Evolutionary conservation across 306 rosid genomes (phyloP).

Genomic region (Pyrus betulifolia): DNA sequence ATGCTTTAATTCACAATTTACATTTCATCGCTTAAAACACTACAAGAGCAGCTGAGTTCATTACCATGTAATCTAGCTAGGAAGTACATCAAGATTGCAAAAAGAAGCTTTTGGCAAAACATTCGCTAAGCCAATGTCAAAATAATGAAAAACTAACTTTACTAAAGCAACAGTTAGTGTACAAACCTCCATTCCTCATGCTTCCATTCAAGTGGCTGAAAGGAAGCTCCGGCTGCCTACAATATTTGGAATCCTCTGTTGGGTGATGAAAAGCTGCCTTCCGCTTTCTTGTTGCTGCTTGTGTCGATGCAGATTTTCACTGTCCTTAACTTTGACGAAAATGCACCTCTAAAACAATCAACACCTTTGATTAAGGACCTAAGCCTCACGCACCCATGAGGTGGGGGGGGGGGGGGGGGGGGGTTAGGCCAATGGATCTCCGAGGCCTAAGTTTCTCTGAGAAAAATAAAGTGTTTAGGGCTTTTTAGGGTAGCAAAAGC

Average conservation of each 20-base stretch:
- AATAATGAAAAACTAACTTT: constrained; percentile 5
- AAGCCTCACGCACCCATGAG: no score
- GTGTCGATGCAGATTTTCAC: not conserved
- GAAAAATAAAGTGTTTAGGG: no score
- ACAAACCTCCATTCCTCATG: constrained; percentile 28
- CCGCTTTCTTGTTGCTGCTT: constrained; percentile 25
- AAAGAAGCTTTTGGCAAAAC: not conserved
- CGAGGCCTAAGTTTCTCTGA: no score
- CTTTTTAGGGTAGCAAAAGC: no score
- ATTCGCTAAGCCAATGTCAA: constrained; percentile 7
- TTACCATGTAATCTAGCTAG: constrained; percentile 2
- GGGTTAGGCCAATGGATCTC: no score
- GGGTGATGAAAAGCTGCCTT: constrained; percentile 27
- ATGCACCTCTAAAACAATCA: no score
- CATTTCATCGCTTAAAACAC: constrained; percentile 5
- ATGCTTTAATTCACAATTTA: constrained; percentile 8
- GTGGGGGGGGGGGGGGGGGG: no score
- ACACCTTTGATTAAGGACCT: no score
- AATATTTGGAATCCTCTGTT: constrained; percentile 13
- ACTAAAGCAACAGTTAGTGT: constrained; percentile 12
- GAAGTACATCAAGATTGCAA: constrained; percentile 11
- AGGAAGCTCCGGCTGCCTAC: constrained; percentile 28
- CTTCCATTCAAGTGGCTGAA: constrained; percentile 8
- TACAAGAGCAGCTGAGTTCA: constrained; percentile 11
- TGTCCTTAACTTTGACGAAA: no score